Evolutionary conservation across 441 rosid genomes (phyloP), one percentile per base, ranked within the genome.

Genomic region (Adansonia grandidieri): DNA sequence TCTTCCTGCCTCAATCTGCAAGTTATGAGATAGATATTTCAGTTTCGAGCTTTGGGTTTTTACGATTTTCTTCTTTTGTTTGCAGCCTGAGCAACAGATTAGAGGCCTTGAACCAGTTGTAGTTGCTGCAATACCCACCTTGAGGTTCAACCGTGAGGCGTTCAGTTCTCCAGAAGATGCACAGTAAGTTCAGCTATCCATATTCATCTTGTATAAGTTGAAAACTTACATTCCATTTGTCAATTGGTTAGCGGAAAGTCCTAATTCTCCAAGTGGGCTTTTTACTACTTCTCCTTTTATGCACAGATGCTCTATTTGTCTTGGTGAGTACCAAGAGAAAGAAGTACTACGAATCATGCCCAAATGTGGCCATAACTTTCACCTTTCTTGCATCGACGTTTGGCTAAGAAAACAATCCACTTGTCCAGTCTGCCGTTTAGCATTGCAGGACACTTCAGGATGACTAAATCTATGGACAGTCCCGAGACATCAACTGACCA

Each of bases 301-400:
- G 37, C 19, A 11, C 51, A 42, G 22, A 44, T n/a, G 14, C 15
- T 42, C 48, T 0, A 90, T 91, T 76, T 91, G 94, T 66, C 78
- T 91, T 42, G 93, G 91, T 45, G 92, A 90, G 71, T 91, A 91
- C 86, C 87, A 87, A 77, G 93, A 91, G 81, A 86, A 84, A 82
- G 90, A 91, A 72, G 84, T 87, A 6, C 67, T 90, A 32, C 69
- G 93, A 57, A 88, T 90, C 83, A 89, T 91, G 96, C 93, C 96
- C 22, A 83, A 86, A 77, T 90, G 94, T 37, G 85, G 51, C 50
- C 95, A 91, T 85, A 87, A 70, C 77, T 91, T 89, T 57, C 93
- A 91, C 64, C 84, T 90, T 5, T 62, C 86, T 19, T 91, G 93
- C 87, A 84, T 91, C 15, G 93, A 91, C 75, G 22, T 81, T 45